Evolutionary conservation across 2,329 filamentous ascomycete genomes (phyloP).

Genomic region (Hymenoscyphus salicellus): DNA sequence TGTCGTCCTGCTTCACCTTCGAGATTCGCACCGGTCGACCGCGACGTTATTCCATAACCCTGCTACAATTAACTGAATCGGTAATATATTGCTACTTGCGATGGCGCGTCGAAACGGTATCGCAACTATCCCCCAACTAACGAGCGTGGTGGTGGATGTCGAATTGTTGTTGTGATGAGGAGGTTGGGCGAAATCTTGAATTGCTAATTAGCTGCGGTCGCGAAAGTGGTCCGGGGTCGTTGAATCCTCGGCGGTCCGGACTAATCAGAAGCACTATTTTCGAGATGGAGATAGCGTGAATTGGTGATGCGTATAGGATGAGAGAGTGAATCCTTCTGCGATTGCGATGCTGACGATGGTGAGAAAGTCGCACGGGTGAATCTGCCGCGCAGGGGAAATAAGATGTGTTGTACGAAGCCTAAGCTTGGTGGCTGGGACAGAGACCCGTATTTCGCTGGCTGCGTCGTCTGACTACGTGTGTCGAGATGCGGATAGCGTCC

Average conservation of each 20-base stretch:
- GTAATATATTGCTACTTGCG: neutral
- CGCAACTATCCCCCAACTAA: neutral
- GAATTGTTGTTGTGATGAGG: neutral
- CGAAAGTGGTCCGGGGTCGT: neutral
- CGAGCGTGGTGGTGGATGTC: neutral
- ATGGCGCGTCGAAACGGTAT: neutral
- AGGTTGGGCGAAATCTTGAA: neutral
- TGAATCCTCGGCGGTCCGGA: neutral
- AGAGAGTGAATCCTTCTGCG: neutral
- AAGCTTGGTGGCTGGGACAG: neutral
- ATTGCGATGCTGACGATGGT: neutral
- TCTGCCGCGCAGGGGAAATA: no score
- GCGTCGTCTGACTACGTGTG: neutral
- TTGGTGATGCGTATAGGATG: neutral
- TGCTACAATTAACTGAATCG: neutral
- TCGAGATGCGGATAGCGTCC: neutral
- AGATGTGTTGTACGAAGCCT: neutral
- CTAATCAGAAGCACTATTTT: neutral
- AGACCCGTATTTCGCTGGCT: neutral
- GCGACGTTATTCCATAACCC: conserved; percentile 26
- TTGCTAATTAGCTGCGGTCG: neutral
- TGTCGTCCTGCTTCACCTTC: conserved; percentile 17
- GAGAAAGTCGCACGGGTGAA: neutral
- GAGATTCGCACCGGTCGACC: conserved; percentile 13
- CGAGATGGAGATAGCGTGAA: neutral